A percentile compares a stretch with the other conserved stretches of the same genome.
phyloP scores from a whole-genome alignment of 2,329 filamentous ascomycete genomes.

The Curvularia eragrostidis region DNA sequence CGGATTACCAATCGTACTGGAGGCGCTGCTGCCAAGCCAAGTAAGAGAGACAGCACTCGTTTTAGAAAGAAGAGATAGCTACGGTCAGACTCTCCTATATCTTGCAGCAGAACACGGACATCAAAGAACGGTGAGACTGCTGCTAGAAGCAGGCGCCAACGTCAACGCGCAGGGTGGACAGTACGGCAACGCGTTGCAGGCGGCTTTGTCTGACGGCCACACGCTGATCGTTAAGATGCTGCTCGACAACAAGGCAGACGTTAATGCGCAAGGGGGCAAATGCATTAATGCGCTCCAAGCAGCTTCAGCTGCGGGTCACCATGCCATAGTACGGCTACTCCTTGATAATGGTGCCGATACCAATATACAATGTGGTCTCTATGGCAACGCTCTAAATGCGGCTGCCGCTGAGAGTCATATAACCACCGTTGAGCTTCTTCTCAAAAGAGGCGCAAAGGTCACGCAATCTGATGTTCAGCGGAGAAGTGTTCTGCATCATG shows the following conservation, averaged over 20 bases:
- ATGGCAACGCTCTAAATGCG: slow-evolving; percentile 24
- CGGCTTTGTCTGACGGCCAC: too few species aligned
- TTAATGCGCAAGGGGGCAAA: slow-evolving; percentile 24
- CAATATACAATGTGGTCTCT: slow-evolving; percentile 21
- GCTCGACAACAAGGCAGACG: slow-evolving; percentile 26
- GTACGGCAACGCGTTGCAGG: too few species aligned
- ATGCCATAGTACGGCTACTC: slow-evolving; percentile 26
- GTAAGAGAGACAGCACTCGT: too few species aligned
- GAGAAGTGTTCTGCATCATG: slow-evolving; percentile 10
- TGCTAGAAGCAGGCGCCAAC: slow-evolving; percentile 5
- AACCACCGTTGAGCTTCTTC: not conserved
- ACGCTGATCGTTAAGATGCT: slow-evolving; percentile 8
- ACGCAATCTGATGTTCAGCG: not conserved
- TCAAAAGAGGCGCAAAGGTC: not conserved
- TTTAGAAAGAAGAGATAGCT: too few species aligned
- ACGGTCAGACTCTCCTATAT: too few species aligned
- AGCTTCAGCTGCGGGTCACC: slow-evolving; percentile 28
- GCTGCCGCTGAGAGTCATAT: not conserved
- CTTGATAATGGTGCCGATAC: slow-evolving; percentile 21
- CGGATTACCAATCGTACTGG: too few species aligned
- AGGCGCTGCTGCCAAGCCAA: too few species aligned
- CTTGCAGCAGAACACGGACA: too few species aligned
- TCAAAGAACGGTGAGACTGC: slow-evolving; percentile 12
- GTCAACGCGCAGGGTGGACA: too few species aligned
- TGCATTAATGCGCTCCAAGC: slow-evolving; percentile 18